A percentile compares a stretch with the other conserved stretches of the same genome.
phyloP scores from a whole-genome alignment of 495 filamentous ascomycete species.

The Patellaria atrata region DNA sequence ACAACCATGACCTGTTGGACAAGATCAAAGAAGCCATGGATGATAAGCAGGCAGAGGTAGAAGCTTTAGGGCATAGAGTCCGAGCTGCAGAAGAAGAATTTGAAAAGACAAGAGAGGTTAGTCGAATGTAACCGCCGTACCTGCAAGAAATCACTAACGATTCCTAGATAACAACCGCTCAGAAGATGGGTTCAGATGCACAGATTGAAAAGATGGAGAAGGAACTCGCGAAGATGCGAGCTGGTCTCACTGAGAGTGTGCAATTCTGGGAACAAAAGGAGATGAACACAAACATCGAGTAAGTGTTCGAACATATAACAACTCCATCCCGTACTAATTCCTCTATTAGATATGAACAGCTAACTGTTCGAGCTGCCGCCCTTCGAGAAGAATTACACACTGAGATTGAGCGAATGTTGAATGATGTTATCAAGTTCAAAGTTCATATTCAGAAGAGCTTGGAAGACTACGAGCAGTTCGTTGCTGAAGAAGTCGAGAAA shows the following conservation, averaged over 20 bases:
- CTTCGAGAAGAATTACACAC: slow-evolving; percentile 89
- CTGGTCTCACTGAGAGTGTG: slow-evolving; percentile 69
- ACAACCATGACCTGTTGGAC: slow-evolving; percentile 79
- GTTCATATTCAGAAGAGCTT: slow-evolving; percentile 84
- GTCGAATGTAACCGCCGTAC: not conserved
- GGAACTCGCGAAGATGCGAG: slow-evolving; percentile 83
- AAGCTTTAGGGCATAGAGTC: slow-evolving; percentile 74
- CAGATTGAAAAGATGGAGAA: slow-evolving; percentile 99
- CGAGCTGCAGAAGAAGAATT: slow-evolving; percentile 82
- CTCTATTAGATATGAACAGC: slow-evolving; percentile 60
- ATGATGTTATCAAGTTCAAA: slow-evolving; percentile 97
- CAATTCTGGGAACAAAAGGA: slow-evolving; percentile 89
- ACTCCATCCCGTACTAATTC: slow-evolving; percentile 1
- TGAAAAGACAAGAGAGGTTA: slow-evolving; percentile 75
- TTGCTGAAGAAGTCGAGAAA: slow-evolving; percentile 77
- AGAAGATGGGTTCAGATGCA: slow-evolving; percentile 73
- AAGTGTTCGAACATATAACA: slow-evolving; percentile 24
- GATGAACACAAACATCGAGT: slow-evolving; percentile 95
- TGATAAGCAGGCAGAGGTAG: slow-evolving; percentile 83
- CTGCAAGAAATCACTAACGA: slow-evolving; percentile 18
- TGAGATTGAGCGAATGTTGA: slow-evolving; percentile 88
- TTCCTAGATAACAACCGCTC: slow-evolving; percentile 52
- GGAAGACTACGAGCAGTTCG: slow-evolving; percentile 85
- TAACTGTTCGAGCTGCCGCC: slow-evolving; percentile 67
- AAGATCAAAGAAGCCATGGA: slow-evolving; percentile 88